Percentiles rank a stretch among this genome's conserved stretches.
Conservation (phyloP, 2,329 filamentous ascomycete species). For the Neonectria faginata region DNA sequence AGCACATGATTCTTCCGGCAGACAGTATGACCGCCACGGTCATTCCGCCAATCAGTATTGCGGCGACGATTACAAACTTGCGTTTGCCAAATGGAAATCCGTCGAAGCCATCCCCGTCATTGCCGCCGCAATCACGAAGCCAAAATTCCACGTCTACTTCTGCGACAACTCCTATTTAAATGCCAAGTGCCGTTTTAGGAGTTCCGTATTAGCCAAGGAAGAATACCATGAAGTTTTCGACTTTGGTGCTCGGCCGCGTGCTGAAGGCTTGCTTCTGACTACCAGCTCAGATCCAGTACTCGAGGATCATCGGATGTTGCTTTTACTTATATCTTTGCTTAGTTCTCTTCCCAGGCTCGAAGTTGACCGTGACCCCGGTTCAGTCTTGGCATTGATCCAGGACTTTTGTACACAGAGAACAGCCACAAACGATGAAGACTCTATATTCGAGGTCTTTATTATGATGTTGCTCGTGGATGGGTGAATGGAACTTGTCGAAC, state of each 20-base stretch:
- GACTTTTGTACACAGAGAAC: neutral
- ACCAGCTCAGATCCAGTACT: no score
- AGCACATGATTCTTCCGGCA: no score
- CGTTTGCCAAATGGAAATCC: neutral
- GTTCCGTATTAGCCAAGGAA: no score
- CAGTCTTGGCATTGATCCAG: neutral
- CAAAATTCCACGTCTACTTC: neutral
- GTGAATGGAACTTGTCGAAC: neutral
- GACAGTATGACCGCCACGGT: no score
- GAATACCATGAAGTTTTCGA: no score
- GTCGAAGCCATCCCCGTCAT: neutral
- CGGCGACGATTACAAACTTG: no score
- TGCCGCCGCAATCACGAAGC: neutral
- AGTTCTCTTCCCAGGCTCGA: neutral
- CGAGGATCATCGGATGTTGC: neutral
- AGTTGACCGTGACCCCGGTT: neutral
- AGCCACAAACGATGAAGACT: neutral
- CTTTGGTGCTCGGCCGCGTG: neutral
- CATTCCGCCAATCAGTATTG: no score
- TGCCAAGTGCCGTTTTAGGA: no score
- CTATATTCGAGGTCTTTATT: neutral
- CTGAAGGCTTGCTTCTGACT: no score
- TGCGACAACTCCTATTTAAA: neutral
- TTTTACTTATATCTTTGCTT: neutral
- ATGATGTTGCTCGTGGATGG: neutral